Conservation (phyloP, 495 filamentous ascomycete genomes). For the Xylaria telfairii region DNA sequence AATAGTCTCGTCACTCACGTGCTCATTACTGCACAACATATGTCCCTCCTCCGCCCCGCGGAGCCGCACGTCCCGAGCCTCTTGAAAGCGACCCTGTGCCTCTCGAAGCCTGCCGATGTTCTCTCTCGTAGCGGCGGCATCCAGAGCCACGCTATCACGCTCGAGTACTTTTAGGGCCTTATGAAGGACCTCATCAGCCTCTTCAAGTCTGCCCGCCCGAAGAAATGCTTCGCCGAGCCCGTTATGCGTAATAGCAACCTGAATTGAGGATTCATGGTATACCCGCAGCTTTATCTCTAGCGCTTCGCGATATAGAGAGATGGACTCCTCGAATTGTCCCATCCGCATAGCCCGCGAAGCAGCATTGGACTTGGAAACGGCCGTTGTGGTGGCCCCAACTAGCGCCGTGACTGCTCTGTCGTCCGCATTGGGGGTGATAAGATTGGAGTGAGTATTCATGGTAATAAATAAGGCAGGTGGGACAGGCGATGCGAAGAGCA, state of each 20-base stretch:
- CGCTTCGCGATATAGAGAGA: not conserved
- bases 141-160: not conserved
- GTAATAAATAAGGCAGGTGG: not conserved
- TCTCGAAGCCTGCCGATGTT: not conserved
- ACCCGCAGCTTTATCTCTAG: not conserved
- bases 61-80: not conserved
- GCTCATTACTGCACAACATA: constrained; percentile 6
- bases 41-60: not conserved
- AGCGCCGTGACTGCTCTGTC: not conserved
- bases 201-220: not conserved
- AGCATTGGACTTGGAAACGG: not conserved
- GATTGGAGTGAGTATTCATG: not conserved
- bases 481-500: not conserved
- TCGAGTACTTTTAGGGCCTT: not conserved
- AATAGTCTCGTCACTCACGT: not conserved
- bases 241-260: not conserved
- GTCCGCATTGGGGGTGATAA: not conserved
- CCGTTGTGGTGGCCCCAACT: not conserved
- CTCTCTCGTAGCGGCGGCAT: constrained; percentile 5
- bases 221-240: not conserved
- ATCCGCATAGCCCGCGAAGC: not conserved
- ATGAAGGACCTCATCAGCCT: not conserved
- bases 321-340: not conserved
- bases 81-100: not conserved
- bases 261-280: not conserved